Conservation (phyloP, 345 rosid genomes). For the Barbarea vulgaris region DNA sequence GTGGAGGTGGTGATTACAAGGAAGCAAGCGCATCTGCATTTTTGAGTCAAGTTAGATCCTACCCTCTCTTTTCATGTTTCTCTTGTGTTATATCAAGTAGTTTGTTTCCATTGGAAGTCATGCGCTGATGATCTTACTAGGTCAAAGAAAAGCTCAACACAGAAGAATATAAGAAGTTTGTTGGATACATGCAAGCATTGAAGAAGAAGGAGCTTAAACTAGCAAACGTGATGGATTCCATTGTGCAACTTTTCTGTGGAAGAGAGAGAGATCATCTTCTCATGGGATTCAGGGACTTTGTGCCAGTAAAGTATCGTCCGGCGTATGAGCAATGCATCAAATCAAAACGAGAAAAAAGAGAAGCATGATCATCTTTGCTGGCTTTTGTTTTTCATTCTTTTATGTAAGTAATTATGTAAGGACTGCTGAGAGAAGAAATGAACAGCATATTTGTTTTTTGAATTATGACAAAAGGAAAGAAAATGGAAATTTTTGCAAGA, state of each 20-base stretch:
- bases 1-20: conserved; percentile 45
- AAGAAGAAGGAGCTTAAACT: conserved; percentile 75
- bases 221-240: conserved; percentile 59
- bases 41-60: conserved; percentile 62
- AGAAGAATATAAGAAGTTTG: conserved; percentile 78
- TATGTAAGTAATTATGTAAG: conserved; percentile 13
- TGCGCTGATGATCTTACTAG: conserved; percentile 36
- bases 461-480: background rate
- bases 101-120: conserved; percentile 16
- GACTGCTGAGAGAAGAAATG: background rate
- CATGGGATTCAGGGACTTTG: conserved; percentile 76
- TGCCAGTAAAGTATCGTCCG: conserved; percentile 66
- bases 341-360: conserved; percentile 46
- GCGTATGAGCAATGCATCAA: conserved; percentile 70
- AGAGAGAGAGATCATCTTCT: conserved; percentile 72
- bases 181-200: conserved; percentile 80
- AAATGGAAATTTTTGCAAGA: background rate
- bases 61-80: conserved; percentile 2
- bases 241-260: conserved; percentile 68
- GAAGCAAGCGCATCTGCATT: conserved; percentile 76
- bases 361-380: conserved; percentile 17
- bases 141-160: conserved; percentile 73
- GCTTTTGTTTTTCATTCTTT: background rate
- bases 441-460: background rate
- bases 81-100: background rate